Percentiles rank a stretch among this genome's conserved stretches.
phyloP scores from a whole-genome alignment of 192 early-diverging fungal genomes.

The Linnemannia zychae region DNA sequence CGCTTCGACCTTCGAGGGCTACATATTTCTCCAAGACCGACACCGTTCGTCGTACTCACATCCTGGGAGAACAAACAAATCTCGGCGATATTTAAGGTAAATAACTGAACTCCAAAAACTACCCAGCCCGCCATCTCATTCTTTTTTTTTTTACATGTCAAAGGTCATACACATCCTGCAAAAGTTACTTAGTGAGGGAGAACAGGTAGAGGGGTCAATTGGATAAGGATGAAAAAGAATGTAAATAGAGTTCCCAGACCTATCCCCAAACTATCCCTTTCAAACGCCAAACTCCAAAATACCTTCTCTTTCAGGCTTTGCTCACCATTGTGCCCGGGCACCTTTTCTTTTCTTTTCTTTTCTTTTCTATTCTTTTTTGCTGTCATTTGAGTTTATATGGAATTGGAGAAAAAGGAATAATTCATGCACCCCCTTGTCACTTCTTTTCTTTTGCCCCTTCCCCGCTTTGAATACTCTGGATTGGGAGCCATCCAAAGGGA shows the following conservation, averaged over 20 bases:
- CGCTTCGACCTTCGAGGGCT: neutral
- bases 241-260: neutral
- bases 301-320: neutral
- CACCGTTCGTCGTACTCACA: neutral
- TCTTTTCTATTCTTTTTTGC: no score
- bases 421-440: slow-evolving; percentile 12
- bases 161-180: neutral
- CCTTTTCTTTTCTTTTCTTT: no score
- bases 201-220: neutral
- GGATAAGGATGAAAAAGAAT: neutral
- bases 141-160: no score
- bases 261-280: neutral
- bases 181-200: neutral
- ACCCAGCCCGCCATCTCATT: neutral
- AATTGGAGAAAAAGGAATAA: slow-evolving; percentile 3
- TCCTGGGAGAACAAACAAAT: neutral
- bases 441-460: neutral
- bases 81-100: neutral
- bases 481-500: neutral
- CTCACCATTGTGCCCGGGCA: neutral
- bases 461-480: neutral
- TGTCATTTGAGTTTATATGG: neutral
- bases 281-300: slow-evolving; percentile 1
- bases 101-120: neutral
- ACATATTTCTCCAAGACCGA: neutral